Evolutionary conservation across 2,329 filamentous ascomycete species (phyloP), one percentile per base, ranked within the genome.

Genomic region (Emmonsia crescens): DNA sequence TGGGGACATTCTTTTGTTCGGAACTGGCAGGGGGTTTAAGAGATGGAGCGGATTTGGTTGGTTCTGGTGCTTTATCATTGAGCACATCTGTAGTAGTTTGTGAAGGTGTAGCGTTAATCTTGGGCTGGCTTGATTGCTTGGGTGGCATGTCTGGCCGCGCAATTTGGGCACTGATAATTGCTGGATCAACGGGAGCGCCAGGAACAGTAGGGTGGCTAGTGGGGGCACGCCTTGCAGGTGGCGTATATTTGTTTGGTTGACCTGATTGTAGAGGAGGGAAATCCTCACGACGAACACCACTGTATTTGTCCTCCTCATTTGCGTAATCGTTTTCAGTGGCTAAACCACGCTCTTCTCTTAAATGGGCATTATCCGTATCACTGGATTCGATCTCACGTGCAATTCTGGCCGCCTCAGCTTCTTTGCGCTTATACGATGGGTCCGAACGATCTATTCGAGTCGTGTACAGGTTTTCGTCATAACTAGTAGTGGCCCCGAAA

Each of bases 381-480:
- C 86, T 89, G 54, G 83, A 81, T 75, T 96, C 91, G 68, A 99
- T 99, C 74, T 97, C 93, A 63, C 89, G 85, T 27, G 91, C 94
- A 70, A 93, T 89, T 67, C 82, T 87, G 27, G 92, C 91, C 1
- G 92, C 94, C 42, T 86, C 83, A 3, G 89, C 91, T 68, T 89
- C 82, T 66, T 87, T 85, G 73, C 90, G 85, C 65, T 84, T 86
- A 75, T 95, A 96, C 60, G 88, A 81, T 0, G 94, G 92, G 68
- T 96, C 86, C 65, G 76, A 89, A 70, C 86, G 90, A 75, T 99
- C 85, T 70, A 99, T 95, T 48, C 84, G 78, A 10, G 94, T 99
- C 1, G 94, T 99, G 77, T 99, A 99, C 51, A 94, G 85, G 68
- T 89, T 91, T 76, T 97, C 94, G 70, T 97, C 86, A 72, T 97